These are phyloP conservation scores for Glonium stellatum DNA, from an alignment of 495 filamentous ascomycete genomes.

Conservation along the genomic window DNA sequence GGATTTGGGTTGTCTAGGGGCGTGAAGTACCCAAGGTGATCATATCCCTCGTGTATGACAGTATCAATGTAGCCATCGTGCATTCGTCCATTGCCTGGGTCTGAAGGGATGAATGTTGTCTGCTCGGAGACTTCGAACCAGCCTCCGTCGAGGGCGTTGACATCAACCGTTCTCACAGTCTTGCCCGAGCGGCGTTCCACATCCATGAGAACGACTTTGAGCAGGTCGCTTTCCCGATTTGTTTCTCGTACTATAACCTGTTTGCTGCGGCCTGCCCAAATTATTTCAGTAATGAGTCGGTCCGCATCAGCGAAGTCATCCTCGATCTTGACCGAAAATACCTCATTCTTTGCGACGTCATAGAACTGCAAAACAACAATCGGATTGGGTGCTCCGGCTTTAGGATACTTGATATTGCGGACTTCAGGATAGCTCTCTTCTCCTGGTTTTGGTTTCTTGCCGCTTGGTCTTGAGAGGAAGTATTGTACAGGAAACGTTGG, in stretches of 20 bases:
- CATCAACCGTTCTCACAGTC: conserved; percentile 68
- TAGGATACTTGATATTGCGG: conserved; percentile 91
- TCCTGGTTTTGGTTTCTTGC: conserved; percentile 59
- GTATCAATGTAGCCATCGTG: conserved; percentile 92
- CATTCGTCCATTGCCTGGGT: conserved; percentile 65
- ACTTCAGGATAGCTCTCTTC: conserved; percentile 89
- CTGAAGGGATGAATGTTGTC: conserved; percentile 79
- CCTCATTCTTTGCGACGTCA: conserved; percentile 70
- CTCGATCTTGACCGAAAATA: conserved; percentile 69
- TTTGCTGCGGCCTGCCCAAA: conserved; percentile 70
- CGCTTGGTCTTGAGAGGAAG: conserved; percentile 81
- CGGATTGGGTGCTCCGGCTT: conserved; percentile 89
- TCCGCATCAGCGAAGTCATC: conserved; percentile 74
- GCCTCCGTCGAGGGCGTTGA: conserved; percentile 78
- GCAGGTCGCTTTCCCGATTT: conserved; percentile 85
- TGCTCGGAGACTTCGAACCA: conserved; percentile 94
- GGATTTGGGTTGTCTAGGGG: conserved; percentile 77
- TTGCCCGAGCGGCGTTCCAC: conserved; percentile 67
- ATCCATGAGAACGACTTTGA: conserved; percentile 81
- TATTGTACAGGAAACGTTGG: conserved; percentile 94
- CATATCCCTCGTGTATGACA: conserved; percentile 75
- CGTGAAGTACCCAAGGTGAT: conserved; percentile 92
- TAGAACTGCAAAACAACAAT: conserved; percentile 83
- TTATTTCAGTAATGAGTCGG: conserved; percentile 83
- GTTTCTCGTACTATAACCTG: conserved; percentile 84